Evolutionary conservation across 2,329 filamentous ascomycete genomes (phyloP).

Genomic region (Diaporthe sp.): DNA sequence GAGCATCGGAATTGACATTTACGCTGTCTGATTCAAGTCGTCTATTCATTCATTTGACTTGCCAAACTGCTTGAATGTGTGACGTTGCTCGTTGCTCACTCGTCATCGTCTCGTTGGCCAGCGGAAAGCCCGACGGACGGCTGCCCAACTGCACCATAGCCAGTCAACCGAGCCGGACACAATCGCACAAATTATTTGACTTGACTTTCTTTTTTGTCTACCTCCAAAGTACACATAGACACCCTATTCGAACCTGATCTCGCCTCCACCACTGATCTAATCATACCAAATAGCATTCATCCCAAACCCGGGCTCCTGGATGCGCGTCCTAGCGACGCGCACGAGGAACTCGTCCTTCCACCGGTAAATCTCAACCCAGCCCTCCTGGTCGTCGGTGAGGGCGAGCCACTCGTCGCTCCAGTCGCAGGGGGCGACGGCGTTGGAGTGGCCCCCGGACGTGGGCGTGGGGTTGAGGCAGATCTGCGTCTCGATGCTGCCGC

Average conservation of each 20-base stretch:
- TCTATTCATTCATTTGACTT: not conserved
- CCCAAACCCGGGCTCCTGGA: slow-evolving; percentile 90
- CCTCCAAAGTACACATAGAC: not conserved
- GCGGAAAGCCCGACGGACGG: not conserved
- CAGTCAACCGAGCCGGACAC: not conserved
- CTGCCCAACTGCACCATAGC: not conserved
- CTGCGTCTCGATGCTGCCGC: slow-evolving; percentile 82
- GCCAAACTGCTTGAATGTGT: not conserved
- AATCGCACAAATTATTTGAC: not conserved
- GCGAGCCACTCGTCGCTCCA: slow-evolving; percentile 93
- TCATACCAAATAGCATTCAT: slow-evolving; percentile 99
- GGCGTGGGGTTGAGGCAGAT: slow-evolving; percentile 87
- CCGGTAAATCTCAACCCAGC: slow-evolving; percentile 88
- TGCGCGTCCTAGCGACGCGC: slow-evolving; percentile 81
- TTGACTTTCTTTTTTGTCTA: not conserved
- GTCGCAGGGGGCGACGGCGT: slow-evolving; percentile 86
- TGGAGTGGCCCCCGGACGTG: slow-evolving; percentile 89
- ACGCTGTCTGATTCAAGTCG: not conserved
- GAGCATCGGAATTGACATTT: slow-evolving; percentile 38
- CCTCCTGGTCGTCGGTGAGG: slow-evolving; percentile 89
- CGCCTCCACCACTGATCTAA: slow-evolving; percentile 52
- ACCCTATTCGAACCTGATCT: too few relatives aligned
- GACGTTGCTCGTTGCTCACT: not conserved
- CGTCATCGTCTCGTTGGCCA: not conserved
- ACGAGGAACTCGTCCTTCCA: slow-evolving; percentile 87